phyloP scores from a whole-genome alignment of 1,284 basidiomycete genomes.

The Malassezia yamatoensis region DNA sequence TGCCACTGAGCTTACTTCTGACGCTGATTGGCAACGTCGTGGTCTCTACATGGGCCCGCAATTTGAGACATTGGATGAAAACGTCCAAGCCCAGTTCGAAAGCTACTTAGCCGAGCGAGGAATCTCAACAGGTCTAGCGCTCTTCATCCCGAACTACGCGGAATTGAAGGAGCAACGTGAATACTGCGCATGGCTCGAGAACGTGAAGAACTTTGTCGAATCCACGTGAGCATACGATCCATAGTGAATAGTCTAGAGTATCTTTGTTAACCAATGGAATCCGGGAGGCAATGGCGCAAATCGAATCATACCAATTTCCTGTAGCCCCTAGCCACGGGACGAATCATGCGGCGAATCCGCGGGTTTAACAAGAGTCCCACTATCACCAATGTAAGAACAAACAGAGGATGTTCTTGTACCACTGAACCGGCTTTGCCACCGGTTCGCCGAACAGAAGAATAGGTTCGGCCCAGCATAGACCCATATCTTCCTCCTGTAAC shows the following conservation, averaged over 20 bases:
- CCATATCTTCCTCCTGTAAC: constrained; percentile 6
- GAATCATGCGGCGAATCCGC: constrained; percentile 2
- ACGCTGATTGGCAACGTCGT: constrained; percentile 84
- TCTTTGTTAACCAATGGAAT: neutral
- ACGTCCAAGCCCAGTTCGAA: constrained; percentile 76
- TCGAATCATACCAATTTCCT: constrained; percentile 9
- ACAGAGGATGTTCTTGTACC: constrained; percentile 4
- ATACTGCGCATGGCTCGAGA: constrained; percentile 78
- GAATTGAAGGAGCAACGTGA: constrained; percentile 55
- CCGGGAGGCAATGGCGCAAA: neutral
- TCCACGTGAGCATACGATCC: constrained; percentile 47
- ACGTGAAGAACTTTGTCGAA: constrained; percentile 75
- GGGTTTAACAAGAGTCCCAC: constrained; percentile 9
- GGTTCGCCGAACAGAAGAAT: neutral
- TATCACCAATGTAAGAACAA: constrained; percentile 1
- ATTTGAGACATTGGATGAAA: constrained; percentile 81
- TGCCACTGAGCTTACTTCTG: constrained; percentile 69
- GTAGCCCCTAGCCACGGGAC: neutral
- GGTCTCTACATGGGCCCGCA: constrained; percentile 84
- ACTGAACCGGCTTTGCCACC: neutral
- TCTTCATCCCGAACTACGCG: constrained; percentile 47
- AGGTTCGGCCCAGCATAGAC: constrained; percentile 6
- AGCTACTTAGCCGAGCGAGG: constrained; percentile 74
- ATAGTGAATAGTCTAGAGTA: no score
- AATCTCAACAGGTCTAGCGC: constrained; percentile 65